Base-by-base conservation (phyloP, 2,329 filamentous ascomycete species). In the Sphaerulina populicola region DNA sequence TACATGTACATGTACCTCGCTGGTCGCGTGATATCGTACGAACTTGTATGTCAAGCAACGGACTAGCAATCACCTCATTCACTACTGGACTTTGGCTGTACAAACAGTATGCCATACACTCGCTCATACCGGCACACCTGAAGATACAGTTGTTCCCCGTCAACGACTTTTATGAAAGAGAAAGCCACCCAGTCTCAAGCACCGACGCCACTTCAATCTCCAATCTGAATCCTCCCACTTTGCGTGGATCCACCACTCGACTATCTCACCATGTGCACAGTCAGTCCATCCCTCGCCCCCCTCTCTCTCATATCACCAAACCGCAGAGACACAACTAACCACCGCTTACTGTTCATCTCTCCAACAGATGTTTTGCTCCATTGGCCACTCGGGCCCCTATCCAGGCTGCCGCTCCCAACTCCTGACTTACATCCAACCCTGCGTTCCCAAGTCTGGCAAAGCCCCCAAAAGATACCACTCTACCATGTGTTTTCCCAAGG, bases 341-440 rank as follows among this genome's bases (percentile, higher is more conserved):
- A 15, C n/a, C 35, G 18, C 33, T 15, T 10, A 21, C 44, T 6
- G 30, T 7, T 15, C 21, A 27, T 29, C 6, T 33, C 23, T n/a
- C 4, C 45, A 12, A 9, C 38, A 49, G 46, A 40, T 49, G 27
- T 49, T 49, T 38, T 49, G 46, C 38, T 29, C 31, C 15, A 49
- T 49, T 12, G 46, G 46, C 31, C 46, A 49, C 46, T 38, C 42
- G 6, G 46, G 46, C 18, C 38, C 38, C 30, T 37, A 49, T 38
- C 36, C 40, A 33, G n/a, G 36, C 40, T 49, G 46, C 46, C 31
- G 29, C 30, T 35, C 38, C 4, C n/a, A 39, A 3, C 38, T 49
- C 6, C 46, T 49, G 11, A 42, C 46, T 12, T 29, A 41, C 39
- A 33, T 49, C 18, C 15, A 35, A 29, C 39, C n/a, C 38, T 49